Base-by-base conservation (phyloP, 1,284 basidiomycete genomes). In the Rhodotorula sp. region DNA sequence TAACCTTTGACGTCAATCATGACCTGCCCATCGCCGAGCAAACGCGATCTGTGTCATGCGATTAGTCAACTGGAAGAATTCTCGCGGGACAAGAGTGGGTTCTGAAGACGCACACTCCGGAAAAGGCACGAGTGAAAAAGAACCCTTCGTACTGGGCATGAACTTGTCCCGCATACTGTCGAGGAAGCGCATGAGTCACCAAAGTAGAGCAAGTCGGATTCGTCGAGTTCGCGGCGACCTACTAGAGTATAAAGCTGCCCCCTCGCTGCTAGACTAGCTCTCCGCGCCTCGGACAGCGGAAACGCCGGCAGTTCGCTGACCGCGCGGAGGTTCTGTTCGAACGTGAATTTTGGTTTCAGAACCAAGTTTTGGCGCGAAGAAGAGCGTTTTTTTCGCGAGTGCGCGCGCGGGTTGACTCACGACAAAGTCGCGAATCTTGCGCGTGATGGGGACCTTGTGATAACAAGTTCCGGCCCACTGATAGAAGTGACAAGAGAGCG, bases 401-500 rank as follows among this genome's bases (percentile, higher is more conserved):
- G 17, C 17, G 22, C 45, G 53, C 24, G 30, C 10, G 30, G n/a
- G 30, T 3, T 37, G 5, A 44, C 61, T 46, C 20, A 64, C 62
- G 7, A 22, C 53, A 56, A 74, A 75, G 54, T 75, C 73, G 26
- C 58, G 66, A 44, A 74, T 65, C 64, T 69, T 74, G 63, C 74
- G 69, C 18, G 66, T 67, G 4, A 60, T n/a, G 15, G 45, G 42
- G 0, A 70, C 54, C 6, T 29, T 29, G 44, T 70, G 69, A 24
- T 46, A 70, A 30, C 51, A 54, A 1, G 65, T 67, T 1, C 69
- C 69, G 8, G 69, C 66, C 56, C 61, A 70, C 22, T 70, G 69
- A 42, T 48, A 37, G 37, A 30, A 67, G 29, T 67, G 66, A 22
- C 65, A 70, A 6, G 48, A 37, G 20, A 70, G 30, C 26, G 30